phyloP scores from a whole-genome alignment of 2,329 filamentous ascomycete species.

The Magnaporthiopsis poae region DNA sequence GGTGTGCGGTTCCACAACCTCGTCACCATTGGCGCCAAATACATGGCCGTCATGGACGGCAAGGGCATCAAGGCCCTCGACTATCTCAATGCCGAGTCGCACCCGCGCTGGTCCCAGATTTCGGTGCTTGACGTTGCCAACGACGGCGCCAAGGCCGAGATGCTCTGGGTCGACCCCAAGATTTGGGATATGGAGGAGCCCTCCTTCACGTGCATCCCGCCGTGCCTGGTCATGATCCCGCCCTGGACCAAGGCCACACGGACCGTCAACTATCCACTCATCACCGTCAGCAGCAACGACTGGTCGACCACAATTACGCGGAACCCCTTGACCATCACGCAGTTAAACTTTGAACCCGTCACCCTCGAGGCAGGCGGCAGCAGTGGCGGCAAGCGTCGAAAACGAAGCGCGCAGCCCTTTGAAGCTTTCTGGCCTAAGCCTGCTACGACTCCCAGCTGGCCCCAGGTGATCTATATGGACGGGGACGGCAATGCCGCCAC shows the following conservation, averaged over 20 bases:
- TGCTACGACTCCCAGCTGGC: conserved; percentile 17
- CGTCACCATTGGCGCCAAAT: conserved; percentile 22
- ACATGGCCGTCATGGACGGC: conserved; percentile 20
- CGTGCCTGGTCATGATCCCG: conserved; percentile 21
- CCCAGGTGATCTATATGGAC: conserved; percentile 13
- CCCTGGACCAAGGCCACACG: conserved; percentile 20
- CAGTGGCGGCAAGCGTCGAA: conserved; percentile 4
- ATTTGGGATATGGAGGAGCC: conserved; percentile 24
- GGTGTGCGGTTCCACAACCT: conserved; percentile 19
- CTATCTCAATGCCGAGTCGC: conserved; percentile 19
- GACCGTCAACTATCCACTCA: conserved; percentile 21
- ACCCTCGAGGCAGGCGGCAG: conserved; percentile 12
- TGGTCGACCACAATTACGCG: conserved; percentile 23
- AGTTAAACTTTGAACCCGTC: conserved; percentile 17
- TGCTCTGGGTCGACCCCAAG: conserved; percentile 19
- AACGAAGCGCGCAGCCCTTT: conserved; percentile 9
- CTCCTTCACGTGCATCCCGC: conserved; percentile 19
- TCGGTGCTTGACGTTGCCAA: conserved; percentile 12
- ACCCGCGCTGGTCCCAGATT: conserved; percentile 22
- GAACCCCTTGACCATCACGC: conserved; percentile 19
- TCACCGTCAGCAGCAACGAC: conserved; percentile 21
- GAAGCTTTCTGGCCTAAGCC: conserved; percentile 13
- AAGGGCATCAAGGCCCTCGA: conserved; percentile 18
- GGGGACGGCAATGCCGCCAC: conserved; percentile 9
- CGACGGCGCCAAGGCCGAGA: conserved; percentile 11